Conservation (phyloP, 2,329 filamentous ascomycete genomes). For the Calonectria fujianensis region DNA sequence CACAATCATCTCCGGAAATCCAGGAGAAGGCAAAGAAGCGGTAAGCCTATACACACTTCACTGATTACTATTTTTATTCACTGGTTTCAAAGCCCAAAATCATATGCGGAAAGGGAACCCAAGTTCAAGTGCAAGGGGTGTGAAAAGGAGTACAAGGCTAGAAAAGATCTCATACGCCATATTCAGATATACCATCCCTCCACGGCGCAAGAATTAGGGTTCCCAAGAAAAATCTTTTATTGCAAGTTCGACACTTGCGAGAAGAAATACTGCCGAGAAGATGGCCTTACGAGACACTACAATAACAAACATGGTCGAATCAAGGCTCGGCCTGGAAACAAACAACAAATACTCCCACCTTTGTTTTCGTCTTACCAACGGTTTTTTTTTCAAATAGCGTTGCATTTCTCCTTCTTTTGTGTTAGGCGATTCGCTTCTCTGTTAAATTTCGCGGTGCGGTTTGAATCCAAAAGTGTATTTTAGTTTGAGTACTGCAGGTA, state of each 20-base stretch:
- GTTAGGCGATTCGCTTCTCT: background rate
- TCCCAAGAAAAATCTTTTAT: background rate
- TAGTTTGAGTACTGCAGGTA: background rate
- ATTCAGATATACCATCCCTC: background rate
- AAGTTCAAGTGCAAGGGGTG: background rate
- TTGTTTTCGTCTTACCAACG: background rate
- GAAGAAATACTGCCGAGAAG: background rate
- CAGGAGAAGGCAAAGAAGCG: background rate
- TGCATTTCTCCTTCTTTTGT: background rate
- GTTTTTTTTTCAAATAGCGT: background rate
- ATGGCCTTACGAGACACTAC: background rate
- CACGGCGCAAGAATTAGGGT: background rate
- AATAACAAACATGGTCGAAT: slow-evolving; percentile 1
- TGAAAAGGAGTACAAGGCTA: background rate
- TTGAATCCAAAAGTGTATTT: background rate
- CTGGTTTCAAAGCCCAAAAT: background rate
- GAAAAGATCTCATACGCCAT: background rate
- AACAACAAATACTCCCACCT: background rate
- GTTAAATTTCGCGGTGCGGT: background rate
- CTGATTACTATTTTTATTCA: background rate
- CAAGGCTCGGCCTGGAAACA: background rate
- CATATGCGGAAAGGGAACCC: background rate
- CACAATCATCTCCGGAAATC: background rate
- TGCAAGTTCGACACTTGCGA: background rate
- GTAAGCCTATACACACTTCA: background rate